phyloP scores from a whole-genome alignment of 805 yeast species.

The Nadsonia fulvescens region DNA sequence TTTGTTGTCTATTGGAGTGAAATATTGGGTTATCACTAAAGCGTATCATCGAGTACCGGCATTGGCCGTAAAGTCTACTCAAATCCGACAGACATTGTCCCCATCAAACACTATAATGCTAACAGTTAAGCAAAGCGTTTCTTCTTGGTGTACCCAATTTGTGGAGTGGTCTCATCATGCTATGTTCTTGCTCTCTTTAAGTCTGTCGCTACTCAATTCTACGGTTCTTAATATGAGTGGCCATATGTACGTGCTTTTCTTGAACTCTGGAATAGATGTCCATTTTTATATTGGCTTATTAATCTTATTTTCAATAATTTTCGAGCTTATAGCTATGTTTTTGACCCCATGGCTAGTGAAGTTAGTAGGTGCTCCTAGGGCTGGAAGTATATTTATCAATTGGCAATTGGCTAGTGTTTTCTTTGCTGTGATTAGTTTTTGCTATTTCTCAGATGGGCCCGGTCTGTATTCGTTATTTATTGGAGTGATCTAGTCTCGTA shows the following conservation, averaged over 20 bases:
- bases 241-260: conserved; percentile 21
- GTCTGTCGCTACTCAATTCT: conserved; percentile 18
- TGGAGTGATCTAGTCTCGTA: conserved; percentile 18
- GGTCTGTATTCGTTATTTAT: conserved; percentile 8
- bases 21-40: conserved; percentile 18
- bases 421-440: conserved; percentile 11
- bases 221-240: conserved; percentile 24
- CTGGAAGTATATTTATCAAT: conserved; percentile 18
- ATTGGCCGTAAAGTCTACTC: too few species aligned
- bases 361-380: conserved; percentile 16
- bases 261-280: conserved; percentile 17
- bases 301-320: conserved; percentile 17
- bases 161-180: too few species aligned
- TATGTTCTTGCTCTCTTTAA: conserved; percentile 17
- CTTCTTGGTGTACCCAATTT: too few species aligned
- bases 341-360: conserved; percentile 16
- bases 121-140: too few species aligned
- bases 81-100: too few species aligned
- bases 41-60: conserved; percentile 21
- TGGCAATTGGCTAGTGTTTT: conserved; percentile 17
- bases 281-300: conserved; percentile 19
- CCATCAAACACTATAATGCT: too few species aligned
- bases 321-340: conserved; percentile 20
- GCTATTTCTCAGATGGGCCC: conserved; percentile 6
- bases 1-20: conserved; percentile 17